Percentiles rank a stretch among this genome's conserved stretches.
These are phyloP conservation scores for Cladosporium sp. DNA, from an alignment of 2,329 filamentous ascomycete species.

Conservation along the genomic window DNA sequence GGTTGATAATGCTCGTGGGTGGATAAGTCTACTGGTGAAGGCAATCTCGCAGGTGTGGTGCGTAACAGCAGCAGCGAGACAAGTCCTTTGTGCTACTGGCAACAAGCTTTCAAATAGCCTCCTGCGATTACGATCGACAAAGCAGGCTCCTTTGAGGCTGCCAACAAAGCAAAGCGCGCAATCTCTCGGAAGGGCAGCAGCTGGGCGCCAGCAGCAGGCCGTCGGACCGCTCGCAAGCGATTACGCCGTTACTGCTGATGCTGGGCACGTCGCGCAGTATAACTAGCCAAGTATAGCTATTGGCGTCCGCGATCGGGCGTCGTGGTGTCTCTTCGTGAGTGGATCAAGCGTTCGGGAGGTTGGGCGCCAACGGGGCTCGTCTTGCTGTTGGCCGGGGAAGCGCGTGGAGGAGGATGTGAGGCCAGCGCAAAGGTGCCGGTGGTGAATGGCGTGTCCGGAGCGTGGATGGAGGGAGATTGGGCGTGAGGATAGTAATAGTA, in stretches of 20 bases:
- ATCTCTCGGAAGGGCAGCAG: not conserved
- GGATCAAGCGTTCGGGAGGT: not conserved
- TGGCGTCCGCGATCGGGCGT: constrained; percentile 2
- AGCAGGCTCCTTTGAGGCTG: constrained; percentile 2
- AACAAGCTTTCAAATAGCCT: constrained; percentile 8
- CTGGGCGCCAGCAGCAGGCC: not conserved
- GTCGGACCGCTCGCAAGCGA: not conserved
- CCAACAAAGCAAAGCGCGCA: constrained; percentile 8
- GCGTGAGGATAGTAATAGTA: not conserved
- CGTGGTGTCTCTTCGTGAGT: constrained; percentile 9
- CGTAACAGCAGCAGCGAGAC: not conserved
- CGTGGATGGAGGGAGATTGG: not conserved
- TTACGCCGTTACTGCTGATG: not conserved
- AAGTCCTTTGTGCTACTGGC: constrained; percentile 6
- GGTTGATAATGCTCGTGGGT: not conserved
- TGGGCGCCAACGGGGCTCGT: not conserved
- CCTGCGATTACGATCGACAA: not conserved
- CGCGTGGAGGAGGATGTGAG: constrained; percentile 3
- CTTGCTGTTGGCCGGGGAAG: constrained; percentile 7
- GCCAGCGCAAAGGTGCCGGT: not conserved
- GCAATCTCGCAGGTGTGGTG: not conserved
- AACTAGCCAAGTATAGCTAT: constrained; percentile 2
- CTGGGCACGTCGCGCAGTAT: constrained; percentile 6
- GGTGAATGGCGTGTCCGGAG: not conserved
- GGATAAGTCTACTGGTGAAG: constrained; percentile 2